These are phyloP conservation scores for Fusarium tuaranense DNA, from an alignment of 2,329 filamentous ascomycete genomes.

Conservation along the genomic window DNA sequence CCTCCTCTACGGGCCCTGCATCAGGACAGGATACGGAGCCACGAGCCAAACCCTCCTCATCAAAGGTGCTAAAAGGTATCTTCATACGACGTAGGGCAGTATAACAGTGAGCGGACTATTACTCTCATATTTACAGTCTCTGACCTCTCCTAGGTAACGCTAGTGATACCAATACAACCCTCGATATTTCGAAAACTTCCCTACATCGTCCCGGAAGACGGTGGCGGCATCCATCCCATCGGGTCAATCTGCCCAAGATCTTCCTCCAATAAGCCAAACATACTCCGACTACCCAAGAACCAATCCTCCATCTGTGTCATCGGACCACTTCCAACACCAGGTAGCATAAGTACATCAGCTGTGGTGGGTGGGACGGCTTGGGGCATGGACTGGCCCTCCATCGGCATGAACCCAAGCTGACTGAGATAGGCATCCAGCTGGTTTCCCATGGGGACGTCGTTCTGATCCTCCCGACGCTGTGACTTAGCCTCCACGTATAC, in stretches of 20 bases:
- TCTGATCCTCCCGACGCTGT: slow-evolving; percentile 57
- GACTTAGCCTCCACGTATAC: slow-evolving; percentile 71
- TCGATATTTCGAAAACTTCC: neutral
- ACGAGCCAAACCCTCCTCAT: neutral
- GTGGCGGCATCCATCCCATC: neutral
- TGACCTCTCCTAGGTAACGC: neutral
- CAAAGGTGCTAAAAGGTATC: neutral
- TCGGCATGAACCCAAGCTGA: slow-evolving; percentile 69
- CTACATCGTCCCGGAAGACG: neutral
- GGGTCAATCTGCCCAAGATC: neutral
- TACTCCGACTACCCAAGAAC: neutral
- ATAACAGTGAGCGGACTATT: neutral
- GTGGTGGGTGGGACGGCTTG: neutral
- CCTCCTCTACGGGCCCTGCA: too few species aligned
- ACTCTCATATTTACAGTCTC: neutral
- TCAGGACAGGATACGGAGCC: neutral
- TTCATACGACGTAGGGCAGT: neutral
- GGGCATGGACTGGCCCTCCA: slow-evolving; percentile 41
- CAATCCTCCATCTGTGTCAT: neutral
- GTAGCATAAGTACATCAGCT: neutral
- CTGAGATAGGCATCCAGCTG: slow-evolving; percentile 73
- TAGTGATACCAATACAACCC: neutral
- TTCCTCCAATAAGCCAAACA: neutral
- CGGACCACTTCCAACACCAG: neutral
- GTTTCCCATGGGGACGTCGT: slow-evolving; percentile 60